Evolutionary conservation across 177 flowering plant genomes (phyloP), one percentile per base, ranked within the genome.

Genomic region (Tripterygium wilfordii): DNA sequence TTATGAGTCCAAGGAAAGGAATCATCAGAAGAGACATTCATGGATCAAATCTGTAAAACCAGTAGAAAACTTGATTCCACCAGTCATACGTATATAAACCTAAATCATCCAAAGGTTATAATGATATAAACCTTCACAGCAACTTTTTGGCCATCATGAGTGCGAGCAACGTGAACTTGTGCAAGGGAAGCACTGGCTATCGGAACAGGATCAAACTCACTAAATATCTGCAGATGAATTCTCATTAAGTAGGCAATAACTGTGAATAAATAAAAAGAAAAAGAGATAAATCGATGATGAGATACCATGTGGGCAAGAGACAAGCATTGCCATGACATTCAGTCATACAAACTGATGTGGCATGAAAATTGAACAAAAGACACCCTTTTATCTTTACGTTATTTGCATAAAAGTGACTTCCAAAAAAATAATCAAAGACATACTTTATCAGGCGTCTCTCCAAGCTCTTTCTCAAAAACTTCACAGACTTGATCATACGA

Each of bases 171-270:
- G 67, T 92, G 99, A 63, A 92, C 99, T 67, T 92, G 97, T 42
- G 99, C 99, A 57, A 92, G 83, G 38, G 99, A 92, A 58, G 99
- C 99, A 78, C 99, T 92, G 49, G 99, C 97, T 36, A 89, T 64
- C 19, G 97, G 99, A 35, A 66, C 76, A 45, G 82, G 86, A 63
- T 92, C 82, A 48, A 92, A 87, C 51, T 89, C 86, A 10, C 53
- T 54, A 61, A 82, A 92, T 19, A 86, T 66, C 96, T 92, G 69
- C 37, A 62, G 29, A 53, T 38, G 43, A 42, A 59, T 46, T 49
- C 19, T 28, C 28, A 10, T 18, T 58, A 37, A 55, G 45, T 15
- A 38, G 22, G 13, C 32, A 12, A 25, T 27, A 38, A 15, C 10
- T 9, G n/a, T n/a, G n/a, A n/a, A n/a, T n/a, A n/a, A n/a, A n/a